A percentile compares a stretch with the other conserved stretches of the same genome.
phyloP scores from a whole-genome alignment of 2,329 filamentous ascomycete species.

The Aureobasidium lini region DNA sequence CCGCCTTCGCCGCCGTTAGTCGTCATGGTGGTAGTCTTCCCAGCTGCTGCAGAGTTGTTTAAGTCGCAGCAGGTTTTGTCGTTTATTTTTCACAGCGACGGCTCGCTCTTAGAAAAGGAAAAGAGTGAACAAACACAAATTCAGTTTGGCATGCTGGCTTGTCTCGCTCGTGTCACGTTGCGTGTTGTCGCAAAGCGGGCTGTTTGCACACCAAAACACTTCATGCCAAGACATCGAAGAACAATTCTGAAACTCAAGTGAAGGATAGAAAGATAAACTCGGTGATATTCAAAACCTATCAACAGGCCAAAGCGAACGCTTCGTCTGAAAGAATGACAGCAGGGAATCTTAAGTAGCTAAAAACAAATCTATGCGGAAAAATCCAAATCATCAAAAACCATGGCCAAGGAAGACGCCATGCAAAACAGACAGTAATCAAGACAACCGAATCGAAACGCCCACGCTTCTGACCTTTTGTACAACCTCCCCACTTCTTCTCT shows the following conservation, averaged over 20 bases:
- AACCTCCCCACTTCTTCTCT: neutral
- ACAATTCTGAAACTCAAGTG: neutral
- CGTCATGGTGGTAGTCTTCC: neutral
- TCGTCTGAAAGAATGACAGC: conserved; percentile 11
- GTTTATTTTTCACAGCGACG: neutral
- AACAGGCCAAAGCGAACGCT: neutral
- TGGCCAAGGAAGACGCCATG: neutral
- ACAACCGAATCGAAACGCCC: neutral
- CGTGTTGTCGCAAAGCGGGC: neutral
- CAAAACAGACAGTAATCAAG: conserved; percentile 11
- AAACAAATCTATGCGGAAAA: conserved; percentile 12
- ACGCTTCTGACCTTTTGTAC: conserved; percentile 7
- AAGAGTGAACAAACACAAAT: neutral
- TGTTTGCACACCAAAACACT: conserved; percentile 9
- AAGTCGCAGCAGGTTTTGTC: neutral
- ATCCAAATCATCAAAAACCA: conserved; percentile 9
- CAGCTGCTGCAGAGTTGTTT: neutral
- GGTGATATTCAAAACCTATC: conserved; percentile 10
- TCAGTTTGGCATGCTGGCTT: neutral
- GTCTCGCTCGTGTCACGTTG: conserved; percentile 7
- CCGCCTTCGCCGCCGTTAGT: conserved; percentile 2
- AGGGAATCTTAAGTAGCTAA: conserved; percentile 8
- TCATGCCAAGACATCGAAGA: conserved; percentile 1
- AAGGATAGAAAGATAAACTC: neutral
- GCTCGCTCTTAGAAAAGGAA: neutral